phyloP scores from a whole-genome alignment of 441 rosid genomes.

The Metrosideros polymorpha region DNA sequence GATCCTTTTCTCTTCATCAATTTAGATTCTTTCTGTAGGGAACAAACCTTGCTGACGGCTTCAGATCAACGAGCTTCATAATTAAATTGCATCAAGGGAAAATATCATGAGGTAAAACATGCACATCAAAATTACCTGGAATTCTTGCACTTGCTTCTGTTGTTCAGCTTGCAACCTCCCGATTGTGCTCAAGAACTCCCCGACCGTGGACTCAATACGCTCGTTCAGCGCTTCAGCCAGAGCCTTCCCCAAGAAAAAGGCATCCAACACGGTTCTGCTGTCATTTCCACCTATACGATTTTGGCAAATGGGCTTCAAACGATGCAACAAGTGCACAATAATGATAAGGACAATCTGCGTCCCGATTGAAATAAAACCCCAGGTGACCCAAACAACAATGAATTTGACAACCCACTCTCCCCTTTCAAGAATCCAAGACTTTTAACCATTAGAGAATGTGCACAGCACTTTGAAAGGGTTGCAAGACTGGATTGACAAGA shows the following conservation, averaged over 20 bases:
- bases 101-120: neutral
- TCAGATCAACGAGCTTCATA: neutral
- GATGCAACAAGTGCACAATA: neutral
- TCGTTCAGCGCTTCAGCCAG: conserved; percentile 78
- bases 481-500: neutral
- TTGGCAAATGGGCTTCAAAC: neutral
- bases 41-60: neutral
- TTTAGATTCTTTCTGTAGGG: neutral
- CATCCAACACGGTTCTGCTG: conserved; percentile 59
- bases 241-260: conserved; percentile 96
- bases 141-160: conserved; percentile 79
- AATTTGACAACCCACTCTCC: neutral
- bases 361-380: neutral
- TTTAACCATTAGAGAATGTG: neutral
- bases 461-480: neutral
- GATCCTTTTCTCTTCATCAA: neutral
- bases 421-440: neutral
- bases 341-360: neutral
- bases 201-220: conserved; percentile 71
- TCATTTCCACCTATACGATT: conserved; percentile 51
- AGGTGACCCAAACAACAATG: neutral
- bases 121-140: conserved; percentile 42
- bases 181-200: conserved; percentile 61
- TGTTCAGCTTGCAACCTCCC: conserved; percentile 88
- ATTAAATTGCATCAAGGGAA: neutral